phyloP scores from a whole-genome alignment of 2,329 filamentous ascomycete species.

The Ophiostoma sp. region DNA sequence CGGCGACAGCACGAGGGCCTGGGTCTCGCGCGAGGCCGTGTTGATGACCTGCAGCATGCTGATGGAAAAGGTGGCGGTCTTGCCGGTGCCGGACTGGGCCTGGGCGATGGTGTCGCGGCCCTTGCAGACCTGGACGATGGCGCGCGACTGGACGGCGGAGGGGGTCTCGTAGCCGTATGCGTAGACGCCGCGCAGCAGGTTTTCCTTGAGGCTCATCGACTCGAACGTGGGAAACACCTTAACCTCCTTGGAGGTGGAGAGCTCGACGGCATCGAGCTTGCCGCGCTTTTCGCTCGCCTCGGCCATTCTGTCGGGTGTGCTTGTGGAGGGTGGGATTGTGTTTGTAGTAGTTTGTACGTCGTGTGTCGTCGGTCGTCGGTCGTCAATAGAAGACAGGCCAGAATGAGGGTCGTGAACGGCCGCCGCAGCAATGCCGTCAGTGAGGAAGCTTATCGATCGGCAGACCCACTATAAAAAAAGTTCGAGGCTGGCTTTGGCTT shows the following conservation, averaged over 20 bases:
- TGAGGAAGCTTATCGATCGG: constrained; percentile 8
- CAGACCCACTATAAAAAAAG: constrained; percentile 22
- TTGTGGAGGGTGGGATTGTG: background rate
- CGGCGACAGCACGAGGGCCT: constrained; percentile 91
- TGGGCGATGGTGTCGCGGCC: constrained; percentile 98
- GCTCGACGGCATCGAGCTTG: constrained; percentile 96
- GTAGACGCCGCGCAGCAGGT: constrained; percentile 92
- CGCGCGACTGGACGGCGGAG: constrained; percentile 93
- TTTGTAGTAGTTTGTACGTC: background rate
- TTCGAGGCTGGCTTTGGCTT: constrained; percentile 16
- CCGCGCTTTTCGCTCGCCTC: constrained; percentile 71
- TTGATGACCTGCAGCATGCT: constrained; percentile 95
- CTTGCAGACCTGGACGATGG: constrained; percentile 98
- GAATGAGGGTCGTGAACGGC: background rate
- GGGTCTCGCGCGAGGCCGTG: constrained; percentile 84
- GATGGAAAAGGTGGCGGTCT: constrained; percentile 94
- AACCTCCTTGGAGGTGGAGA: constrained; percentile 96
- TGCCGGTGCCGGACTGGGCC: constrained; percentile 93
- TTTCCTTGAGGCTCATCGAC: constrained; percentile 96
- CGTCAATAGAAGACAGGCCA: too few relatives aligned
- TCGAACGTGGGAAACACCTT: constrained; percentile 91
- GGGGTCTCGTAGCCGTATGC: constrained; percentile 98
- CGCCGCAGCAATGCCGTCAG: constrained; percentile 10
- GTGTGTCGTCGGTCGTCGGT: background rate
- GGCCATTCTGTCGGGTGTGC: constrained; percentile 60